Evolutionary conservation across 129 eudicot genomes (phyloP), one percentile per base, ranked within the genome.

Genomic region (Flaveria brownii): DNA sequence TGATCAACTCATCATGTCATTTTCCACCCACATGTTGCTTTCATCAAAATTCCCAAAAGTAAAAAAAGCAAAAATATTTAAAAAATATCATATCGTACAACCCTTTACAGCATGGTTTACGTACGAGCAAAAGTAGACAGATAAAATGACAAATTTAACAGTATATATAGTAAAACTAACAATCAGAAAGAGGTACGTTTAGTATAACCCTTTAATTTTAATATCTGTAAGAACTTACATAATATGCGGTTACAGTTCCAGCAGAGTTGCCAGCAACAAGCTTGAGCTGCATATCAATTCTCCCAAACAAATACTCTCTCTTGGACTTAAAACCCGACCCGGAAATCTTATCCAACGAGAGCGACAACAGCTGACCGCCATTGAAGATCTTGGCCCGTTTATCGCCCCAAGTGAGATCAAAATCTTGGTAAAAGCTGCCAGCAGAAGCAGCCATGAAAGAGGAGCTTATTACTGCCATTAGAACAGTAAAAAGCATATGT

Each of bases 191-290:
- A 6, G 39, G 39, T 33, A 33, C 39, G 39, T 33, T 5, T 4
- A 33, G 39, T 33, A 33, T 36, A 36, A 36, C 41, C 41, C 1
- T 36, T 33, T 36, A 5, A 36, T 5, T 30, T 30, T 3, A 30
- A 36, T 5, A 36, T 36, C 8, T 0, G 41, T 4, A 10, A 55
- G 8, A 69, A 68, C 88, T 55, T 91, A 88, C 97, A 39, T 91
- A 91, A 66, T 86, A 88, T 8, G 95, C 87, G 7, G 94, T 88
- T 6, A 91, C 97, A 51, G 97, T 88, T 77, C 97, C 97, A 68
- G 97, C 97, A 83, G 97, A 91, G 60, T 91, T 85, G n/a, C 91
- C 97, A 12, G 97, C 79, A 72, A 91, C 92, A 70, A 91, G 92
- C 77, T 91, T 91, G 9, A 91, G 89, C 76, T 91, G 92, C 88